Percentiles rank a stretch among this genome's conserved stretches.
Evolutionary conservation across 306 rosid species (phyloP).

Genomic region (Quercus agrifolia): DNA sequence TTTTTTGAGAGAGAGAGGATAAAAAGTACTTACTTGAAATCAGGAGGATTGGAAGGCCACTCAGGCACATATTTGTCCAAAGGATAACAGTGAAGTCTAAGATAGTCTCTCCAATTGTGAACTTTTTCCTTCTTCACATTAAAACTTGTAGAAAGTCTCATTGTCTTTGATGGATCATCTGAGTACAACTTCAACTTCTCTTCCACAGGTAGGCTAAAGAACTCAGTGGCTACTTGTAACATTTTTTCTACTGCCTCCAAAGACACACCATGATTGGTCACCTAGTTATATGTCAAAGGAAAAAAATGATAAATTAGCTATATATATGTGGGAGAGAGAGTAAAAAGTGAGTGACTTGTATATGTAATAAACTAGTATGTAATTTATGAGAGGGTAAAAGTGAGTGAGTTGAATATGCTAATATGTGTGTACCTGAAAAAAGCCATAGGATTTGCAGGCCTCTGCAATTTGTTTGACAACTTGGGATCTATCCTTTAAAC

Average conservation of each 20-base stretch:
- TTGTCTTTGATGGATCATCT: conserved; percentile 78
- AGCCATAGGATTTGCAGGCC: conserved; percentile 72
- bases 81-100: conserved; percentile 87
- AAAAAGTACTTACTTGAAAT: conserved; percentile 54
- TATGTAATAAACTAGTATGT: too few relatives aligned
- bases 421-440: conserved; percentile 67
- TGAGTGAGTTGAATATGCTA: too few relatives aligned
- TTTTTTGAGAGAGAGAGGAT: not conserved
- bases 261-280: conserved; percentile 67
- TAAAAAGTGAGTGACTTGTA: too few relatives aligned
- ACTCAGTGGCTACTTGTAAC: conserved; percentile 49
- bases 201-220: conserved; percentile 64
- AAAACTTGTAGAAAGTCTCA: conserved; percentile 77
- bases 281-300: conserved; percentile 32
- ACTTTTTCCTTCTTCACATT: conserved; percentile 68
- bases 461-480: conserved; percentile 40
- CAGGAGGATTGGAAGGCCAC: conserved; percentile 83
- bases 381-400: too few relatives aligned
- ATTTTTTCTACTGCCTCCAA: conserved; percentile 47
- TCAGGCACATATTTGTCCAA: conserved; percentile 55
- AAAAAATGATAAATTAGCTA: not conserved
- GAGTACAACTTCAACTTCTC: conserved; percentile 89
- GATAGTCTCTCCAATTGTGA: conserved; percentile 95
- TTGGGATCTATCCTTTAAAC: conserved; percentile 18
- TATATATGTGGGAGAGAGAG: too few relatives aligned